phyloP scores from a whole-genome alignment of 192 early-diverging fungal genomes.

The Radiomyces spectabilis region DNA sequence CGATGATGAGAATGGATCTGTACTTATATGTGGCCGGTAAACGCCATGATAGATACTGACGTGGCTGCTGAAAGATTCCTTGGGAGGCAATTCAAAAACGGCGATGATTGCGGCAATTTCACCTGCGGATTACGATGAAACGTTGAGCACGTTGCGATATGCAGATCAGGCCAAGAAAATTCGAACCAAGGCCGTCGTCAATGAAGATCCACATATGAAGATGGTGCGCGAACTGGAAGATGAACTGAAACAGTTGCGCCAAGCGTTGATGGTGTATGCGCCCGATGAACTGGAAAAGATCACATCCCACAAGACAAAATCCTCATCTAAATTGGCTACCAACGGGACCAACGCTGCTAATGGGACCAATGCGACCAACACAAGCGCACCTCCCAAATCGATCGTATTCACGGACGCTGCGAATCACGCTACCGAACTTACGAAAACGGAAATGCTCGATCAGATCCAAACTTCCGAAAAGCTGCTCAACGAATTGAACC shows the following conservation, averaged over 20 bases:
- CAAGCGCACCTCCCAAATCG: conserved; percentile 9
- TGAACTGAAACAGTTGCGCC: conserved; percentile 56
- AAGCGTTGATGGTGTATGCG: conserved; percentile 38
- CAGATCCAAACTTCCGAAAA: conserved; percentile 69
- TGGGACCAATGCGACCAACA: background rate
- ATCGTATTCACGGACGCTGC: conserved; percentile 12
- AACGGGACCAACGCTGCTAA: background rate
- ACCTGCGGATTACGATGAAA: conserved; percentile 56
- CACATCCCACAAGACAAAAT: background rate
- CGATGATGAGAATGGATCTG: conserved; percentile 15
- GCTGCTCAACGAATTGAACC: conserved; percentile 64
- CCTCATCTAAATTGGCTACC: background rate
- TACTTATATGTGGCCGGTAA: too few relatives aligned
- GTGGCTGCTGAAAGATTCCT: conserved; percentile 65
- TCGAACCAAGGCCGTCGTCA: conserved; percentile 71
- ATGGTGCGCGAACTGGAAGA: conserved; percentile 66
- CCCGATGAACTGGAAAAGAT: conserved; percentile 31
- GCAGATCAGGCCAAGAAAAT: conserved; percentile 78
- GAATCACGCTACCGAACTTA: conserved; percentile 7
- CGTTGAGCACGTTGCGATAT: conserved; percentile 70
- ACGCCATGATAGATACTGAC: conserved; percentile 68
- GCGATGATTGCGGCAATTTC: conserved; percentile 65
- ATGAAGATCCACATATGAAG: conserved; percentile 65
- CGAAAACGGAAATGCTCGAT: conserved; percentile 46
- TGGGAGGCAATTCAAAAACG: conserved; percentile 68